Percentiles rank a stretch among this genome's conserved stretches.
These are phyloP conservation scores for Sporothrix curviconia DNA, from an alignment of 2,329 filamentous ascomycete genomes.

Conservation along the genomic window DNA sequence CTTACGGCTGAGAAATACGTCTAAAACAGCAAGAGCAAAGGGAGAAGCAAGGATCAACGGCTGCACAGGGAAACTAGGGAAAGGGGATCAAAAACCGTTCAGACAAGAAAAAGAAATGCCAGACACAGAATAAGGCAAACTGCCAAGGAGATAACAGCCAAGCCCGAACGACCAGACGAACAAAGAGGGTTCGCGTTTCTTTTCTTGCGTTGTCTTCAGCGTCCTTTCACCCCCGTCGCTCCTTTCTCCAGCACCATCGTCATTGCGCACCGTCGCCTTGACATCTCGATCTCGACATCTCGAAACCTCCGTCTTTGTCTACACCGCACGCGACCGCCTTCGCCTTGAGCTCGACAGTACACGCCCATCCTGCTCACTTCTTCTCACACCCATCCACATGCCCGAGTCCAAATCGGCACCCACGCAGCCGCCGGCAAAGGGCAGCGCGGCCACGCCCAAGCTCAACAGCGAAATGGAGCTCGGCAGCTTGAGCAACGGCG, in stretches of 20 bases:
- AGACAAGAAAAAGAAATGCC: not conserved
- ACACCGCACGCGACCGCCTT: not conserved
- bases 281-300: not conserved
- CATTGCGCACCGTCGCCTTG: too few relatives aligned
- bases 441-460: constrained; percentile 45
- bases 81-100: not conserved
- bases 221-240: not conserved
- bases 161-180: too few relatives aligned
- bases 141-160: too few relatives aligned
- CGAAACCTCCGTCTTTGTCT: not conserved
- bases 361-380: not conserved
- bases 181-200: too few relatives aligned
- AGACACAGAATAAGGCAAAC: not conserved
- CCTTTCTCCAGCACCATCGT: too few relatives aligned
- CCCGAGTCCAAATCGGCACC: constrained; percentile 30
- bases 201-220: not conserved
- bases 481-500: constrained; percentile 36
- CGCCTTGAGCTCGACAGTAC: not conserved
- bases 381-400: constrained; percentile 16
- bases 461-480: constrained; percentile 52
- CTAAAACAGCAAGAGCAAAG: too few relatives aligned
- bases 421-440: constrained; percentile 50
- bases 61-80: not conserved
- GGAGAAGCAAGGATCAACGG: constrained; percentile 2
- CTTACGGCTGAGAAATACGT: too few relatives aligned